Percentiles rank a stretch among this genome's conserved stretches.
Conservation (phyloP, 2,329 filamentous ascomycete genomes). For the Amauroascus niger region DNA sequence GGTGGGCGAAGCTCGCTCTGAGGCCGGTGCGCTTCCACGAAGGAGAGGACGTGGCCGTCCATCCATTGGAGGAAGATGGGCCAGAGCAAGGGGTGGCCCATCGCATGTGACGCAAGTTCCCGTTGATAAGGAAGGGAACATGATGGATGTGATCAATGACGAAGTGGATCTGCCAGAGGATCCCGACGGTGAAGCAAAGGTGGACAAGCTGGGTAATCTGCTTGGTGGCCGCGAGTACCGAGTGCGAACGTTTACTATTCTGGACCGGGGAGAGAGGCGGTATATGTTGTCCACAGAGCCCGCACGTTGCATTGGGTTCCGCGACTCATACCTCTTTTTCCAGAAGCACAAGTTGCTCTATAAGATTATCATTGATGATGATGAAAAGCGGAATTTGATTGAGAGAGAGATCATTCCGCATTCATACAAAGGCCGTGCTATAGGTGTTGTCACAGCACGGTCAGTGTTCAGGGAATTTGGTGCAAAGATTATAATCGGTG, state of each 20-base stretch:
- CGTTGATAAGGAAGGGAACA: constrained; percentile 87
- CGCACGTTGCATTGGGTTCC: constrained; percentile 89
- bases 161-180: constrained; percentile 86
- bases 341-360: constrained; percentile 92
- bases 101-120: constrained; percentile 72
- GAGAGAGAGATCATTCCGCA: constrained; percentile 91
- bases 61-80: constrained; percentile 55
- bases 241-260: constrained; percentile 87
- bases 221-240: constrained; percentile 81
- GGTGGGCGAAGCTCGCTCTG: constrained; percentile 36
- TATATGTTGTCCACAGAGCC: constrained; percentile 99
- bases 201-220: constrained; percentile 78
- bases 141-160: constrained; percentile 81
- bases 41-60: constrained; percentile 53
- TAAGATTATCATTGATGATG: constrained; percentile 96
- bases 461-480: constrained; percentile 97
- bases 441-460: constrained; percentile 90
- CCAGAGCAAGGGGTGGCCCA: constrained; percentile 60
- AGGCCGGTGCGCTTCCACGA: constrained; percentile 44
- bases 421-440: constrained; percentile 95
- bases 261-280: constrained; percentile 68
- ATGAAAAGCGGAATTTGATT: constrained; percentile 95
- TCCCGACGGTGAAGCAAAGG: constrained; percentile 79
- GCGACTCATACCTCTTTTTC: constrained; percentile 98
- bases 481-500: constrained; percentile 84